Base-by-base conservation (phyloP, 768 basidiomycete genomes). In the Leccinum ochraceum region DNA sequence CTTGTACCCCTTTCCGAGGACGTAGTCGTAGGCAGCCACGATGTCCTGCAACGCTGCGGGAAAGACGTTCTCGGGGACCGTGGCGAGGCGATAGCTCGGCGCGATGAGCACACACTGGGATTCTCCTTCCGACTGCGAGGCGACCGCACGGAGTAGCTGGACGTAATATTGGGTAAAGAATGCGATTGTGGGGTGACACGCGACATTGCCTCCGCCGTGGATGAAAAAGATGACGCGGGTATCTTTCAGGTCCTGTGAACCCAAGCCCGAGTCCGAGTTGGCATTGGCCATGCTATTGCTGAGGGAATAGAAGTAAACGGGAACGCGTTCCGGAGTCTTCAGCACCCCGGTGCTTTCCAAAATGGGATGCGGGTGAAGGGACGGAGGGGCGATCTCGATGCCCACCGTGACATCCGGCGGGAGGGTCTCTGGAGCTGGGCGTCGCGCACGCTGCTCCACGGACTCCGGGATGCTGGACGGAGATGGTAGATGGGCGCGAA, bases 31-130 rank as follows among this genome's bases (percentile, higher is more conserved):
- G 2, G 67, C 72, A 0, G 72, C 66, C 0, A 67, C 34, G 9
- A 71, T 4, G 26, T 71, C 70, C 30, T 71, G 70, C 4, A 73
- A 32, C 0, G 58, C 67, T 0, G 63, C 69, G 1, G 71, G 69
- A 16, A 69, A 71, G 1, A 54, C 9, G 13, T 71, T 73, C 54
- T 71, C 60, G 0, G 67, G 65, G 22, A 58, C 28, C 1, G 66
- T 71, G 14, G 69, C 66, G 22, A 73, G 66, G 9, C 72, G 64
- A 44, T 69, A 71, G 34, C 61, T 61, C 7, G 71, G 72, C 0
- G 70, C 68, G 36, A 67, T 13, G 28, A 71, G 53, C 2, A 69
- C 54, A 17, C 53, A 63, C 1, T 61, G 55, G 36, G 49, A 6
- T 1, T 53, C 9, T 16, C 53, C 53, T 20, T 39, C 51, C 28